Percentiles rank a stretch among this genome's conserved stretches.
Conservation (phyloP, 345 rosid species). For the Rhodomyrtus tomentosa region DNA sequence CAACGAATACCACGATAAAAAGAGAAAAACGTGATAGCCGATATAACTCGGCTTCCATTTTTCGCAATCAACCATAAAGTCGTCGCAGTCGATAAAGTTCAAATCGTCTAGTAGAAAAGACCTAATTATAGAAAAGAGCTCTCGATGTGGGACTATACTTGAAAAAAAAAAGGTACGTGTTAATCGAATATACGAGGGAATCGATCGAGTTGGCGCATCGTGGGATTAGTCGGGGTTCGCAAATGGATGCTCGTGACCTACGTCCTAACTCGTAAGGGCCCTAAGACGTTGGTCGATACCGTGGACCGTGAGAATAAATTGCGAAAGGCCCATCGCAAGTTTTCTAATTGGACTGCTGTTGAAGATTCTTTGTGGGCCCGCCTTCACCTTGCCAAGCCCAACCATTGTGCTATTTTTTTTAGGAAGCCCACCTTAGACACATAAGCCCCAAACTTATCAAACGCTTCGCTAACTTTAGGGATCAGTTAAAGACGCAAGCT, state of each 20-base stretch:
- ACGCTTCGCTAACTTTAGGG: fast-evolving
- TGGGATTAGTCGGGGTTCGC: background rate
- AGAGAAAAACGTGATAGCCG: fast-evolving
- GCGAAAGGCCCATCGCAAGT: background rate
- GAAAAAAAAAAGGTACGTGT: background rate
- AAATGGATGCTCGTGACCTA: background rate
- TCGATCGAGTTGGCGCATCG: background rate
- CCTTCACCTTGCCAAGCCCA: background rate
- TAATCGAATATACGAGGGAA: background rate
- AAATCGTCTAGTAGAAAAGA: background rate
- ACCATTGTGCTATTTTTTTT: background rate
- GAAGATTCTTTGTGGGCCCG: background rate
- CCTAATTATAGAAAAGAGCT: background rate
- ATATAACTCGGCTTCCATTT: background rate
- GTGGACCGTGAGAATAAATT: background rate
- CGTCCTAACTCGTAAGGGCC: background rate
- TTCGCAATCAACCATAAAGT: background rate
- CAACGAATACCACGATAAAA: too few relatives aligned
- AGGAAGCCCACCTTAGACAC: background rate
- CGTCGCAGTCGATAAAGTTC: fast-evolving
- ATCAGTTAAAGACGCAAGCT: background rate
- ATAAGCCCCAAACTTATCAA: background rate
- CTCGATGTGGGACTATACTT: fast-evolving
- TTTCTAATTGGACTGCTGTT: background rate
- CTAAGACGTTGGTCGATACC: background rate